These are phyloP conservation scores for Flaveria floridana DNA, from an alignment of 140 eudicot species.

Conservation along the genomic window DNA sequence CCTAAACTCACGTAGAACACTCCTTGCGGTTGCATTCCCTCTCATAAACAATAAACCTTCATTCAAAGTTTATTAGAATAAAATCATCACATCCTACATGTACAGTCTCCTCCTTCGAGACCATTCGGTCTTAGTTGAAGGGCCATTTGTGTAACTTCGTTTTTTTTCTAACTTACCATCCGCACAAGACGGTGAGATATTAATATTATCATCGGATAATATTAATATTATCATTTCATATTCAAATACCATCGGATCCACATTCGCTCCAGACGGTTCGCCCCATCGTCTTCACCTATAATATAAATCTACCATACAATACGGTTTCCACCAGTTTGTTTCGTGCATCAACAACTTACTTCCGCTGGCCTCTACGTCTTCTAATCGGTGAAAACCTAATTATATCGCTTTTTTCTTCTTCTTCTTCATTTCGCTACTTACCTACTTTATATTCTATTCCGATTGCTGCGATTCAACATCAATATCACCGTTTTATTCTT, in stretches of 20 bases:
- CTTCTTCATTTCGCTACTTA: not conserved
- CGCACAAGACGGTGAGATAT: not conserved
- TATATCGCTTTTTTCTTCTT: not conserved
- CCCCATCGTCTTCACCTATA: constrained; percentile 11
- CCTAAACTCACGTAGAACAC: not conserved
- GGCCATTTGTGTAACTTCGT: not conserved
- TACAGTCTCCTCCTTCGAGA: too few relatives aligned
- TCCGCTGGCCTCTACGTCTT: constrained; percentile 18
- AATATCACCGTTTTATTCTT: constrained; percentile 3
- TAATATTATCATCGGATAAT: too few relatives aligned
- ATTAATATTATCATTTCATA: too few relatives aligned
- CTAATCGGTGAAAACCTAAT: constrained; percentile 34
- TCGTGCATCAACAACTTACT: not conserved
- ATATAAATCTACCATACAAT: too few relatives aligned
- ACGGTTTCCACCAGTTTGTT: constrained; percentile 2
- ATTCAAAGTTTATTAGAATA: too few relatives aligned
- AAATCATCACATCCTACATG: too few relatives aligned
- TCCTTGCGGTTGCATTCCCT: not conserved
- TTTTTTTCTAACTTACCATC: not conserved
- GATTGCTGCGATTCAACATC: constrained; percentile 15
- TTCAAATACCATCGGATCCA: too few relatives aligned
- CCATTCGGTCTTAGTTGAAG: not conserved
- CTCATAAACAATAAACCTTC: not conserved
- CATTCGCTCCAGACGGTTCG: not conserved
- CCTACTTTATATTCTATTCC: not conserved